Percentiles rank a stretch among this genome's conserved stretches.
Evolutionary conservation across 176 grass and related monocot genomes (phyloP).

Genomic region (Alloteropsis semialata): DNA sequence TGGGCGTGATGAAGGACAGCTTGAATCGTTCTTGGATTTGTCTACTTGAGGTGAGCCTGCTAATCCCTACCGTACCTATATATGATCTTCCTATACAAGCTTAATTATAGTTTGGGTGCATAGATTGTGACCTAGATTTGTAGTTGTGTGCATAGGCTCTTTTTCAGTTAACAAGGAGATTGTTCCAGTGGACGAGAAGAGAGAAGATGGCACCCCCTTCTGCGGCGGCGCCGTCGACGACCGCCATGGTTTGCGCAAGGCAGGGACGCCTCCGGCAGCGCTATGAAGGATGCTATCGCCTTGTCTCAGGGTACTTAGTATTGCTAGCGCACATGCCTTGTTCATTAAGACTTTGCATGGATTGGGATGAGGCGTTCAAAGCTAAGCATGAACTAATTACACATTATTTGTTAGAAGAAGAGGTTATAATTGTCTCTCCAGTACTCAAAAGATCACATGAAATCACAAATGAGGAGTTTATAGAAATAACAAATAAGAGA

Average conservation of each 20-base stretch:
- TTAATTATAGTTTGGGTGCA: background rate
- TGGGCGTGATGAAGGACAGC: conserved; percentile 18
- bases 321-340: background rate
- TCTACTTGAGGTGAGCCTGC: conserved; percentile 18
- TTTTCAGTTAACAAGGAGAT: conserved; percentile 9
- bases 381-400: background rate
- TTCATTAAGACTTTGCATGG: background rate
- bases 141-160: conserved; percentile 28
- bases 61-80: background rate
- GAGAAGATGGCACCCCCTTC: conserved; percentile 20
- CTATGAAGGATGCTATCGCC: conserved; percentile 59
- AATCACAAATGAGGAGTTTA: conserved; percentile 16
- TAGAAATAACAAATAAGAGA: background rate
- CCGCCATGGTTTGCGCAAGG: conserved; percentile 25
- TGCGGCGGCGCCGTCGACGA: background rate
- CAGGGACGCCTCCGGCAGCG: conserved; percentile 54
- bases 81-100: too few species aligned
- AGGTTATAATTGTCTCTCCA: background rate
- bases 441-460: background rate
- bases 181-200: background rate
- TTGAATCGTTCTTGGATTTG: conserved; percentile 40
- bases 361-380: background rate
- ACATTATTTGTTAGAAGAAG: background rate
- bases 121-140: conserved; percentile 10
- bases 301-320: conserved; percentile 50